Evolutionary conservation across 2,329 filamentous ascomycete genomes (phyloP).

Genomic region (Nannizziopsis barbatae): DNA sequence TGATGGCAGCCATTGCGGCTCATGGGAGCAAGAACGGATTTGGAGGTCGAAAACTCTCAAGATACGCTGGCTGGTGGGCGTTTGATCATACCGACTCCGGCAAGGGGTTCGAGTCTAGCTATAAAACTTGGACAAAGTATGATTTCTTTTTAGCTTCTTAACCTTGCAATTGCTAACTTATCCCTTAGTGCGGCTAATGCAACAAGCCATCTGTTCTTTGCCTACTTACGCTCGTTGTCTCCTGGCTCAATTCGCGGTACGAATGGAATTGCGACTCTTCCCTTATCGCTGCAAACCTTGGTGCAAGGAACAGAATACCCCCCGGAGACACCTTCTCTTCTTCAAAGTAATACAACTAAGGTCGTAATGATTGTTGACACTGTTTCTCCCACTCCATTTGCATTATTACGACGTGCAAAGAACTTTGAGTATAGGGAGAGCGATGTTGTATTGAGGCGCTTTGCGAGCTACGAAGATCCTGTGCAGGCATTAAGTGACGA

Average conservation of each 20-base stretch:
- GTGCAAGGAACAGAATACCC: constrained; percentile 91
- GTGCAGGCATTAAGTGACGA: constrained; percentile 82
- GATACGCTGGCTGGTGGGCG: constrained; percentile 97
- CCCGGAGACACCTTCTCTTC: constrained; percentile 61
- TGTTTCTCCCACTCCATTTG: constrained; percentile 88
- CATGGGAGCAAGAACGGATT: constrained; percentile 90
- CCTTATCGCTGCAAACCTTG: constrained; percentile 80
- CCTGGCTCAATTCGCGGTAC: constrained; percentile 60
- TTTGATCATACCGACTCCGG: constrained; percentile 82
- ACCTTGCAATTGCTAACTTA: constrained; percentile 11
- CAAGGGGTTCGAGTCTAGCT: constrained; percentile 89
- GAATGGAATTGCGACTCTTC: constrained; percentile 72
- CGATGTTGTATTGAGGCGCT: constrained; percentile 71
- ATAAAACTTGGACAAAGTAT: constrained; percentile 74
- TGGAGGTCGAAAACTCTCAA: constrained; percentile 82
- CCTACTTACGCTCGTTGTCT: constrained; percentile 79
- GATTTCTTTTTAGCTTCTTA: constrained; percentile 19
- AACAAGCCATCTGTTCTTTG: constrained; percentile 94
- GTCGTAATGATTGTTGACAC: constrained; percentile 95
- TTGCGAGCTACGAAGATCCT: constrained; percentile 81
- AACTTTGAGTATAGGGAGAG: constrained; percentile 93
- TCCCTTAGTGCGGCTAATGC: constrained; percentile 71
- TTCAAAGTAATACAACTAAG: constrained; percentile 71
- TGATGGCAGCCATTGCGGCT: constrained; percentile 79
- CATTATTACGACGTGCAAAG: constrained; percentile 76